Base-by-base conservation (phyloP, 257 asterid genomes). In the Handroanthus guayacan region DNA sequence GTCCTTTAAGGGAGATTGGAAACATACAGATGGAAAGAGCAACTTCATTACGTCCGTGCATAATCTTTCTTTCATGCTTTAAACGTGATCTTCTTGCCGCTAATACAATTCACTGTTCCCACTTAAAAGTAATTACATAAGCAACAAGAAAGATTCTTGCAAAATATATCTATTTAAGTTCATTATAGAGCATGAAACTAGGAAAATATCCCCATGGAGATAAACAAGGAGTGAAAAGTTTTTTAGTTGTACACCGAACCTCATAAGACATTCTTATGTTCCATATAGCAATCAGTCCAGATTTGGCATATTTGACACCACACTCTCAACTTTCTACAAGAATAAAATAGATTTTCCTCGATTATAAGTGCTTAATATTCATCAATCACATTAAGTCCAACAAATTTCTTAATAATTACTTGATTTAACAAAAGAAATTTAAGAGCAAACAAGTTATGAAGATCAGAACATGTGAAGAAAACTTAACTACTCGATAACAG, bases 301-400 rank as follows among this genome's bases (percentile, higher is more conserved):
- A 58, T 44, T 43, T 34, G 48, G 41, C 75, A 45, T n/a, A 65
- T 34, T n/a, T n/a, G 8, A 69, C 37, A 52, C 31, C 43, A 45
- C 75, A 69, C 68, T 69, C 37, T 25, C 68, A 47, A 72, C 34
- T 58, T 71, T 16, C 41, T 36, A 71, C 45, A 17, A 80, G 72
- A 68, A 72, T n/a, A 47, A 44, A 39, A 50, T 25, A 20, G 54
- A 5, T 57, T 48, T 36, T 48, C 11, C 31, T 52, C 43, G 69
- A 43, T 71, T 65, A 17, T 55, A 55, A 47, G 14, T 36, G 51
- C 55, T 72, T 8, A 4, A 47, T 48, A 39, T 38, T 52, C 72
- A 52, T 55, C 45, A 69, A 64, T 66, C 52, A 73, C 70, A 48
- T 17, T 31, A 47, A 72, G 67, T 56, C 56, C 34, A 63, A 69